These are phyloP conservation scores for Buxus sempervirens DNA, from an alignment of 164 flowering plant species.

Conservation along the genomic window DNA sequence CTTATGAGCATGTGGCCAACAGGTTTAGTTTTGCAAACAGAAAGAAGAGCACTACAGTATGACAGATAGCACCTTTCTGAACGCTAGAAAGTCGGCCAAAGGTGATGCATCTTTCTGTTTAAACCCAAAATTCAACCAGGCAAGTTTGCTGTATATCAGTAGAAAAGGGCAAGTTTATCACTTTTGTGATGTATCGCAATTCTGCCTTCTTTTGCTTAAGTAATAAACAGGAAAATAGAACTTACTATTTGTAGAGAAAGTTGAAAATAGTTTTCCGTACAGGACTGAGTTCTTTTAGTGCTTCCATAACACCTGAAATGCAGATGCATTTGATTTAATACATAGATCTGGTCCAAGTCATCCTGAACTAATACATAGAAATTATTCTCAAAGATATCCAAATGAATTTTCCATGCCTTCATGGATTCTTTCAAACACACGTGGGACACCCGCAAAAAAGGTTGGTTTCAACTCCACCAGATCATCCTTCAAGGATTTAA, in stretches of 20 bases:
- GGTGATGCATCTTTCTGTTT: constrained; percentile 78
- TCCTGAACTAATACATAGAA: constrained; percentile 1
- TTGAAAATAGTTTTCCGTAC: constrained; percentile 56
- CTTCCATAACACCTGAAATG: constrained; percentile 58
- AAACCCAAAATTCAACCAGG: constrained; percentile 76
- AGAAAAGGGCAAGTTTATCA: constrained; percentile 4
- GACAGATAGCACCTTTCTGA: constrained; percentile 65
- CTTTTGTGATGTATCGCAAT: not conserved
- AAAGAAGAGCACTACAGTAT: not conserved
- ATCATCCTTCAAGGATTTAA: constrained; percentile 75
- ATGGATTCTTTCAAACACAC: constrained; percentile 82
- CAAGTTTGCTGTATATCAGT: constrained; percentile 62
- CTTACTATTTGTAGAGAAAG: constrained; percentile 73
- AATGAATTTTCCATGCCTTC: constrained; percentile 53
- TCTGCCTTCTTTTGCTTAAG: not conserved
- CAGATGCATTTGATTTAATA: not conserved
- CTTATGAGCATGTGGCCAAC: not conserved
- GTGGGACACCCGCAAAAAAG: constrained; percentile 86
- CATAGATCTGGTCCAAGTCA: not conserved
- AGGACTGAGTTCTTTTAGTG: constrained; percentile 66
- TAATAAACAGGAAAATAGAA: not conserved
- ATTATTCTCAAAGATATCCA: not conserved
- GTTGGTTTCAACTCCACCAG: constrained; percentile 90
- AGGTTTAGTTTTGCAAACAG: not conserved
- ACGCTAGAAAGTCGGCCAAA: constrained; percentile 82